Base-by-base conservation (phyloP, 116 monocot genomes). In the Thalassia testudinum region DNA sequence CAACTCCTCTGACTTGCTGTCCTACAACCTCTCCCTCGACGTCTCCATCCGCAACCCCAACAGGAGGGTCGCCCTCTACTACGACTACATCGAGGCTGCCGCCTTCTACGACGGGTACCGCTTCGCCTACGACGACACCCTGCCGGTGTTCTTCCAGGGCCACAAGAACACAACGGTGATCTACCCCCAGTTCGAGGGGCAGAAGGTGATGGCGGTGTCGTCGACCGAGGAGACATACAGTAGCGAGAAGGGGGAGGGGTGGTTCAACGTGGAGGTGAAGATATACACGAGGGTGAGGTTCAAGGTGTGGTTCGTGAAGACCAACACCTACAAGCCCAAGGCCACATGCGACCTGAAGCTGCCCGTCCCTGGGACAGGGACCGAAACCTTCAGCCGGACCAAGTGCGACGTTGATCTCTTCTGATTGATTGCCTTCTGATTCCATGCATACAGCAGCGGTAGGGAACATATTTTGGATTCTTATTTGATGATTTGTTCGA, bases 111-210 rank as follows among this genome's bases (percentile, higher is more conserved):
- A 70, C 23, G 75, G 37, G 23, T n/a, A 29, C 10, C 57, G 78
- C 27, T 78, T 93, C 38, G 76, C 37, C 16, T 78, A 37, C 56
- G 34, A 12, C 12, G 12, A 8, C 8, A 8, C 25, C 7, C 56
- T 83, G 15, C 75, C 72, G 27, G 45, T 70, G 1, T 87, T 83
- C 70, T 81, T 73, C 62, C 78, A 83, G 53, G 84, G 61, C 11
- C 73, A 81, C 58, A 81, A 84, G 66, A 87, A 71, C 47, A 78
- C 82, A 4, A 54, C 70, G 12, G 34, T 43, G 19, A 24, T 84
- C 29, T 4, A 59, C 43, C 73, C 76, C 1, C 23, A 7, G 49
- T 77, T 85, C 56, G 1, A n/a, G 1, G 76, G 79, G 14, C 42
- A 37, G 58, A 26, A 62, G 48, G 23, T 21, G 1, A 13, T 43